These are phyloP conservation scores for Curvularia eragrostidis DNA, from an alignment of 2,329 filamentous ascomycete species.

Conservation along the genomic window DNA sequence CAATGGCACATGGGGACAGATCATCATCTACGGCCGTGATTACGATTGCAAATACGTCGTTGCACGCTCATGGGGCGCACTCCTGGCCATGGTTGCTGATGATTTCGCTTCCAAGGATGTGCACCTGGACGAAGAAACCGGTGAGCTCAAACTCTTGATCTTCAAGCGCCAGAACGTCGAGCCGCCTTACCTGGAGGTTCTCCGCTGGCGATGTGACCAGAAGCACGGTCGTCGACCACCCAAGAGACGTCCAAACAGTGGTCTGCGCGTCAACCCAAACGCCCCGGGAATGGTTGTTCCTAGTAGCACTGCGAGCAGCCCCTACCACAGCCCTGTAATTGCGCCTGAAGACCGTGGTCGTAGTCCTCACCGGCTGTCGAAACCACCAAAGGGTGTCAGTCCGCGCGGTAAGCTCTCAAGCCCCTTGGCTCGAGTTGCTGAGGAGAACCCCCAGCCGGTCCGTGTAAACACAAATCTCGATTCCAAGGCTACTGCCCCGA, in stretches of 20 bases:
- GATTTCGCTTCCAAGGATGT: constrained; percentile 92
- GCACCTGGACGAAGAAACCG: constrained; percentile 88
- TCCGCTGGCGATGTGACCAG: constrained; percentile 94
- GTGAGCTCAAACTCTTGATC: constrained; percentile 89
- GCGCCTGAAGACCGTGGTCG: constrained; percentile 67
- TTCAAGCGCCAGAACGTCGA: constrained; percentile 84
- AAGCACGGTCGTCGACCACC: constrained; percentile 75
- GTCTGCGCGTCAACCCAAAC: constrained; percentile 62
- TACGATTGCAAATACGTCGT: constrained; percentile 99
- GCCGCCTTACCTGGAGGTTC: constrained; percentile 90
- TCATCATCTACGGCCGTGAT: constrained; percentile 95
- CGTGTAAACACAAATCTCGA: constrained; percentile 48
- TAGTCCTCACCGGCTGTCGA: constrained; percentile 70
- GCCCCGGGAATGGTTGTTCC: constrained; percentile 53
- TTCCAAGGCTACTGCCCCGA: constrained; percentile 31
- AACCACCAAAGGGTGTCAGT: constrained; percentile 66
- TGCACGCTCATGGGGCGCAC: constrained; percentile 86
- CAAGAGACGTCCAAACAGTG: constrained; percentile 56
- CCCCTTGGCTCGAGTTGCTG: constrained; percentile 75
- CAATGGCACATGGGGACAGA: constrained; percentile 89
- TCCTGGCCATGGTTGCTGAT: constrained; percentile 86
- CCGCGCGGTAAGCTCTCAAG: constrained; percentile 72
- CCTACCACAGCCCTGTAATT: constrained; percentile 71
- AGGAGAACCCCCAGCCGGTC: constrained; percentile 62
- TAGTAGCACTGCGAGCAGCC: constrained; percentile 59